Conservation (phyloP, 140 eudicot species). For the Oenanthe javanica region DNA sequence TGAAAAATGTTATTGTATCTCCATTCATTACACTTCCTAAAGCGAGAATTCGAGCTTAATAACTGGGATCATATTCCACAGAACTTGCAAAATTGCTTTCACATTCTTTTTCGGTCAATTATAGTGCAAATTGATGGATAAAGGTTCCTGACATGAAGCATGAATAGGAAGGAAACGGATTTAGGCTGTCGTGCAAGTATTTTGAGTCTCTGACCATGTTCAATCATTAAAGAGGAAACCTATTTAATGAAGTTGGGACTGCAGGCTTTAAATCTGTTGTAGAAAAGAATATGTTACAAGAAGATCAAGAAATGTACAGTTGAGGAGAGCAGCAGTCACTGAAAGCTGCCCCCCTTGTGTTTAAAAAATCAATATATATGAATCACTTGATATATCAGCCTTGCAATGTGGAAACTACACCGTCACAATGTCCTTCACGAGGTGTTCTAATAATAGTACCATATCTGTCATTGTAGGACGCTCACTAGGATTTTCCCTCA, state of each 20-base stretch:
- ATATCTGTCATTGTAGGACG: constrained; percentile 67
- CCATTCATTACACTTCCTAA: too few relatives aligned
- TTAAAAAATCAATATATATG: constrained; percentile 5
- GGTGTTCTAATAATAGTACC: constrained; percentile 52
- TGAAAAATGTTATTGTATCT: too few relatives aligned
- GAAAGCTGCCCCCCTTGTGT: constrained; percentile 15
- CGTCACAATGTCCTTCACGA: constrained; percentile 71
- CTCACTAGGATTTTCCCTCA: constrained; percentile 64
- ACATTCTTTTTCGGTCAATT: not conserved
- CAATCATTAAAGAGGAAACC: not conserved
- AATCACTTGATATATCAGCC: constrained; percentile 12
- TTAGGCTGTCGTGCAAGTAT: not conserved
- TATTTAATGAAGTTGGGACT: constrained; percentile 2
- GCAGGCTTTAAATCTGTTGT: constrained; percentile 19
- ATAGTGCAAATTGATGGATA: not conserved
- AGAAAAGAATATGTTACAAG: constrained; percentile 36
- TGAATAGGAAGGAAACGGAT: not conserved
- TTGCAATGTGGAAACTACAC: constrained; percentile 31
- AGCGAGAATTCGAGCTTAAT: too few relatives aligned
- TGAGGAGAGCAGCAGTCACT: constrained; percentile 45
- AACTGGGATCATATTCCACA: not conserved
- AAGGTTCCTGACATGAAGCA: not conserved
- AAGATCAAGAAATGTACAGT: constrained; percentile 64
- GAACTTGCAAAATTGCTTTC: not conserved
- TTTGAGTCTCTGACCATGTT: not conserved